These are phyloP conservation scores for Boeremia lycopersici DNA, from an alignment of 2,329 filamentous ascomycete species.

Conservation along the genomic window DNA sequence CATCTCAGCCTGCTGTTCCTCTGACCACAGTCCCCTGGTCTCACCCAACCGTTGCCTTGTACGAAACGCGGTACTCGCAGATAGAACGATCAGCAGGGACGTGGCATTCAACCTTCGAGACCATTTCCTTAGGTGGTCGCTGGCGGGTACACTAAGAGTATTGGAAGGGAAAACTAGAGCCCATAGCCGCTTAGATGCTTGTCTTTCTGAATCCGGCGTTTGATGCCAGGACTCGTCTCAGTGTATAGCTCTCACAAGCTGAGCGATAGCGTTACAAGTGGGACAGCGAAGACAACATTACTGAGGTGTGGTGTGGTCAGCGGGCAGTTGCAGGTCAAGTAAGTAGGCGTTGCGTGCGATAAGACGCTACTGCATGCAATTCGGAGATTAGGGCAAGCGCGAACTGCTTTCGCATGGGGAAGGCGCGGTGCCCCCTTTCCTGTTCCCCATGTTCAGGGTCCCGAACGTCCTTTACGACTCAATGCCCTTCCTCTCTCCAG, in stretches of 20 bases:
- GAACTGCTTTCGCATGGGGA: constrained; percentile 10
- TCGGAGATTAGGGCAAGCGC: constrained; percentile 13
- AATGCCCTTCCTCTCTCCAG: constrained; percentile 23
- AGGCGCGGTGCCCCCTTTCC: constrained; percentile 11
- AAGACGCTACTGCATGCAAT: constrained; percentile 17
- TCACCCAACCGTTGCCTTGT: background rate
- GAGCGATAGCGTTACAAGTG: background rate
- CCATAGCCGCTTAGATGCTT: background rate
- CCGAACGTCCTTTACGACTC: background rate
- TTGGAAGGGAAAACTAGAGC: constrained; percentile 7
- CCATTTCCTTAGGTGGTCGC: constrained; percentile 7
- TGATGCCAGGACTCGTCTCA: background rate
- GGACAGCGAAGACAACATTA: constrained; percentile 1
- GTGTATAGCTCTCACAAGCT: background rate
- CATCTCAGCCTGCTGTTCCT: constrained; percentile 7
- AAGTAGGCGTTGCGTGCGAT: constrained; percentile 31
- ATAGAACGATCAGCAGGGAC: background rate
- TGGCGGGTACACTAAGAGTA: constrained; percentile 11
- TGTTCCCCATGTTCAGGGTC: constrained; percentile 15
- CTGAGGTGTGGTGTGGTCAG: constrained; percentile 2
- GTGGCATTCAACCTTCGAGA: background rate
- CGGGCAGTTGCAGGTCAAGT: constrained; percentile 24
- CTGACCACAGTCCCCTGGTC: background rate
- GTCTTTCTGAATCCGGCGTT: constrained; percentile 2
- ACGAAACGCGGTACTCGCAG: background rate